A percentile compares a stretch with the other conserved stretches of the same genome.
phyloP scores from a whole-genome alignment of 169 alveolate genomes.

The Eimeria falciformis region DNA sequence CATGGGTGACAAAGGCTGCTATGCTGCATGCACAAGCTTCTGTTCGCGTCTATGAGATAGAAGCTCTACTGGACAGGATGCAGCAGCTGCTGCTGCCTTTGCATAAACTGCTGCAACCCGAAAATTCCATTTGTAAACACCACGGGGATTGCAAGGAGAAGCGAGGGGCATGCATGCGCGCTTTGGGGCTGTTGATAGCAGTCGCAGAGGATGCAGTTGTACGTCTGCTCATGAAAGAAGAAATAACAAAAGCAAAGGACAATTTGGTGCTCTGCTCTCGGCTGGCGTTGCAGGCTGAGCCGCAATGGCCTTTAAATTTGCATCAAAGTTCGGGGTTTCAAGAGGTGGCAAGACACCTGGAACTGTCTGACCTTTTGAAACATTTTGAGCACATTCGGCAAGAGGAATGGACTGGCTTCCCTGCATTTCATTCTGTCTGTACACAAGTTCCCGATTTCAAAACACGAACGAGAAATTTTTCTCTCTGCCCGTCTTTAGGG shows the following conservation, averaged over 20 bases:
- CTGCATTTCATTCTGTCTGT: background rate
- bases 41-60: background rate
- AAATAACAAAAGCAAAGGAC: background rate
- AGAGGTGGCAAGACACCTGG: background rate
- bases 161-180: conserved; percentile 22
- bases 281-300: conserved; percentile 19
- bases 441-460: background rate
- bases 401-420: background rate
- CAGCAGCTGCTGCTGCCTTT: conserved; percentile 23
- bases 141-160: background rate
- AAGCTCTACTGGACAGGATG: background rate
- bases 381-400: conserved; percentile 10
- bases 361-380: background rate
- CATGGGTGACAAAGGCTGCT: background rate
- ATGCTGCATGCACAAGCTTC: conserved; percentile 38
- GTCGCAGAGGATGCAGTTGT: conserved; percentile 31
- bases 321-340: background rate
- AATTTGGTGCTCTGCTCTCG: conserved; percentile 4
- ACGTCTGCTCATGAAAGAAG: background rate
- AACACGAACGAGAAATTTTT: too few relatives aligned
- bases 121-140: background rate
- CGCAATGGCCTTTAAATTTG: conserved; percentile 10
- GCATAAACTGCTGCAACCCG: background rate
- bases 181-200: conserved; percentile 28
- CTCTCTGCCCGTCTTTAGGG: too few relatives aligned